Base-by-base conservation (phyloP, 192 early-diverging fungal species). In the Fimicolochytrium jonesii region DNA sequence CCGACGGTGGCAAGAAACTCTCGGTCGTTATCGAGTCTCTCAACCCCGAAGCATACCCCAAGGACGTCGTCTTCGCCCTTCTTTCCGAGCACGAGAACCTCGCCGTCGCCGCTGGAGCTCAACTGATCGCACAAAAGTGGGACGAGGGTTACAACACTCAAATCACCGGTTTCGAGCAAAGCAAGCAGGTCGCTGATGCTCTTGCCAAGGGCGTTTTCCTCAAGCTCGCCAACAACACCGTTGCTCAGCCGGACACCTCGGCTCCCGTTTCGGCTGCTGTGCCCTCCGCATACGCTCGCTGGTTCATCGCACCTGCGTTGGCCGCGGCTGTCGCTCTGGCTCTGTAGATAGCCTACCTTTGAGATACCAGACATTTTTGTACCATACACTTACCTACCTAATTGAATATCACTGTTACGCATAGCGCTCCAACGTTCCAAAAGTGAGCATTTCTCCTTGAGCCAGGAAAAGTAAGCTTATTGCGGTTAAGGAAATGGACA, bases 11-110 rank as follows among this genome's bases (percentile, higher is more conserved):
- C 54, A 56, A 56, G 33, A 18, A 56, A 35, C 54, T 56, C 0
- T 18, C 54, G 23, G 54, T 15, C 1, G 54, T 56, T 23, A 25
- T 56, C 35, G 54, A 56, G 33, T 25, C 35, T 17, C 39, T 56
- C 1, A 56, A 56, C 23, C 54, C 54, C 22, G 35, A 11, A 41
- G 54, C 54, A 10, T 56, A 56, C 39, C 54, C 54, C 54, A 56
- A 56, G 54, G 54, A 56, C 33, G 39, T 41, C 35, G 39, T 56
- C 5, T 15, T 37, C 28, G 54, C 54, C 22, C 23, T 56, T 15
- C 34, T 56, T 20, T 41, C 34, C 17, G 54, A 56, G 23, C 54
- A 56, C 33, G 54, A 56, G 39, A 42, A 56, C 54, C 54, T 56
- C 6, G 54, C 54, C 6, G 39, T 56, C 37, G 31, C 35, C 26